Conservation (phyloP, 2,329 filamentous ascomycete genomes). For the Calycina marina region DNA sequence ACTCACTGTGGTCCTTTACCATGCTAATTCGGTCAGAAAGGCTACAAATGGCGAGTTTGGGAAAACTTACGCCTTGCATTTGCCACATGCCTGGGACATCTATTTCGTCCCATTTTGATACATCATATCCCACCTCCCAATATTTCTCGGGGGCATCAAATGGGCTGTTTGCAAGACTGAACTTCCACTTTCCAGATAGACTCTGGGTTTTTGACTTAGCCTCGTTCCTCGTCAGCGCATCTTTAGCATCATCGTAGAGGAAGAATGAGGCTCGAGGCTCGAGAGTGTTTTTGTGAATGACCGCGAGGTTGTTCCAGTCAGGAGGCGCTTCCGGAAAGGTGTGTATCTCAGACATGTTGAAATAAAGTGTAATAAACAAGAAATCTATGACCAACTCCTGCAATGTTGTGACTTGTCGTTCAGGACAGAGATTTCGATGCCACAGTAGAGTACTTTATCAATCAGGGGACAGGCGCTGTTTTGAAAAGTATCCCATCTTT, state of each 20-base stretch:
- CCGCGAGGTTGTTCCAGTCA: slow-evolving; percentile 45
- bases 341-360: neutral
- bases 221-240: slow-evolving; percentile 31
- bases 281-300: slow-evolving; percentile 46
- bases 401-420: too few species aligned
- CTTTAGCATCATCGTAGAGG: slow-evolving; percentile 32
- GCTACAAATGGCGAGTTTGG: too few species aligned
- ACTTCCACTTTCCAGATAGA: slow-evolving; percentile 19
- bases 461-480: too few species aligned
- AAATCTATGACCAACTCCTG: too few species aligned
- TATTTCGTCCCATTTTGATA: slow-evolving; percentile 30
- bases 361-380: too few species aligned
- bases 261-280: slow-evolving; percentile 42
- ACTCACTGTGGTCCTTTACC: slow-evolving; percentile 29
- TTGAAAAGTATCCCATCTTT: too few species aligned
- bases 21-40: too few species aligned
- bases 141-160: slow-evolving; percentile 16
- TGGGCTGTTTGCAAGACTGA: slow-evolving; percentile 15
- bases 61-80: slow-evolving; percentile 37
- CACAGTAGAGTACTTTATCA: too few species aligned
- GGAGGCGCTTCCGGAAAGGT: slow-evolving; percentile 22
- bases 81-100: slow-evolving; percentile 41
- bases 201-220: slow-evolving; percentile 25
- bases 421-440: too few species aligned
- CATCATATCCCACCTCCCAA: slow-evolving; percentile 12